Evolutionary conservation across 2,329 filamentous ascomycete species (phyloP).

Genomic region (Sclerotinia minor): DNA sequence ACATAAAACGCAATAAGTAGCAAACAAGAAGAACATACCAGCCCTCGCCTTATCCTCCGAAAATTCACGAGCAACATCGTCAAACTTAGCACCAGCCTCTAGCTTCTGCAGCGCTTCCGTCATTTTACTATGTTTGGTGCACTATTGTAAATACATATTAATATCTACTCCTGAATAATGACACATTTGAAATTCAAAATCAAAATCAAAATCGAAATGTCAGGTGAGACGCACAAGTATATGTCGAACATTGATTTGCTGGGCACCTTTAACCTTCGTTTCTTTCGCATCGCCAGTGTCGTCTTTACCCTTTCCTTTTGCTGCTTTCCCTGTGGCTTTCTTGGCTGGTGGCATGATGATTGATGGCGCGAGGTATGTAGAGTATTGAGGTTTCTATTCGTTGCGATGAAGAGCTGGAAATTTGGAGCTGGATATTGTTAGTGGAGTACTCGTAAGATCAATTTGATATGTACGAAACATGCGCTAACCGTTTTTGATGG

Average conservation of each 20-base stretch:
- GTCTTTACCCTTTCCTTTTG: conserved; percentile 40
- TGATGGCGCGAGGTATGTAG: background rate
- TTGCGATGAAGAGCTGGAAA: background rate
- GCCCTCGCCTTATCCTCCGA: conserved; percentile 76
- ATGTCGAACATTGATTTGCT: conserved; percentile 72
- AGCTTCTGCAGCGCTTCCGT: conserved; percentile 73
- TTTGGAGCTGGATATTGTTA: background rate
- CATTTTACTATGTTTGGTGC: conserved; percentile 75
- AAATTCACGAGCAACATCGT: conserved; percentile 70
- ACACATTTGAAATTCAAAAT: background rate
- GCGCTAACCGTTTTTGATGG: conserved; percentile 9
- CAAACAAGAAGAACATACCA: conserved; percentile 46
- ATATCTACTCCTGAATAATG: background rate
- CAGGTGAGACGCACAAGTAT: conserved; percentile 47
- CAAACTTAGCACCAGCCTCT: conserved; percentile 66
- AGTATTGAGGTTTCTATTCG: background rate
- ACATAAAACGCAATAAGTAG: background rate
- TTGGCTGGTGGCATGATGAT: conserved; percentile 38
- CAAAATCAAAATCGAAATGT: background rate
- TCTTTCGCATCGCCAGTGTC: conserved; percentile 44
- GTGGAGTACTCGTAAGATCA: background rate
- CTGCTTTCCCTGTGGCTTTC: conserved; percentile 37
- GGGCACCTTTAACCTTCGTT: conserved; percentile 58
- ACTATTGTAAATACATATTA: conserved; percentile 46
- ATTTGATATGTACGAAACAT: background rate